Evolutionary conservation across 805 yeast species (phyloP).

Genomic region (Kockiozyma suomiensis): DNA sequence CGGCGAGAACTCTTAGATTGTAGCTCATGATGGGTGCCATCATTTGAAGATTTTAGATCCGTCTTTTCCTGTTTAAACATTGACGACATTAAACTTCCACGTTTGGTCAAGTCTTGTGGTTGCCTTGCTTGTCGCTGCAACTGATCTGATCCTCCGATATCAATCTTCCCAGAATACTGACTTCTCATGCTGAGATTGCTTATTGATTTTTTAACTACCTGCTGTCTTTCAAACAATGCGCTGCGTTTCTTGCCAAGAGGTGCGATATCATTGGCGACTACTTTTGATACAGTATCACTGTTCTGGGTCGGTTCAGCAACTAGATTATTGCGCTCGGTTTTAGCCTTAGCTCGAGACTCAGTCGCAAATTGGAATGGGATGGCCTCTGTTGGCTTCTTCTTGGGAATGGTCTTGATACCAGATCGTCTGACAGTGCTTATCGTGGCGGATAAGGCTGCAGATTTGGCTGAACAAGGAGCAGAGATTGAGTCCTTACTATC

Average conservation of each 20-base stretch:
- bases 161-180: conserved; percentile 16
- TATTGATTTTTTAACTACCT: conserved; percentile 26
- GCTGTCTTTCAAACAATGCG: conserved; percentile 31
- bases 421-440: neutral
- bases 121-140: neutral
- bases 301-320: neutral
- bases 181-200: conserved; percentile 31
- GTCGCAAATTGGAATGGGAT: conserved; percentile 26
- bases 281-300: neutral
- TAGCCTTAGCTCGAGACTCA: conserved; percentile 6
- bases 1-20: conserved; percentile 2
- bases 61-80: neutral
- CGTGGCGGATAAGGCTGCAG: neutral
- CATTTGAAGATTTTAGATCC: neutral
- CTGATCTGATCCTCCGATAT: conserved; percentile 8
- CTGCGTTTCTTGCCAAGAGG: conserved; percentile 27
- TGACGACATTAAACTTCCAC: neutral
- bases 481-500: neutral
- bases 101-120: neutral
- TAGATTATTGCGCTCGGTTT: neutral
- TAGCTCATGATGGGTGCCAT: neutral
- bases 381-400: conserved; percentile 8
- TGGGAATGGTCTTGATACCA: neutral
- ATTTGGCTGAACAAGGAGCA: neutral
- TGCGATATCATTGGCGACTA: neutral